These are phyloP conservation scores for Picochlorum sp. DNA, from an alignment of 139 green algal species.

Conservation along the genomic window DNA sequence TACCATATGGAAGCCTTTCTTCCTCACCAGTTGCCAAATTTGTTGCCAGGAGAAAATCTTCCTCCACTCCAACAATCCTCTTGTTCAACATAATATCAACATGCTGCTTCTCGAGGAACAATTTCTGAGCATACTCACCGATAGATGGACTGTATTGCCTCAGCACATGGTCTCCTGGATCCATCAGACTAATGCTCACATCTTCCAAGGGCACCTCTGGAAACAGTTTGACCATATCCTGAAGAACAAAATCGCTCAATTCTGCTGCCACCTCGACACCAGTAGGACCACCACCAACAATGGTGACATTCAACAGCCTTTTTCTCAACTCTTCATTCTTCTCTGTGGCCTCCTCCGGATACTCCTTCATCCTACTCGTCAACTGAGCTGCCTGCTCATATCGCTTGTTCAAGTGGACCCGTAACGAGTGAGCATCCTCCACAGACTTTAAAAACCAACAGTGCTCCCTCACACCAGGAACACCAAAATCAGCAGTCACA, in stretches of 20 bases:
- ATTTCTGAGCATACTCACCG: constrained; percentile 35
- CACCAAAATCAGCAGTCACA: constrained; percentile 80
- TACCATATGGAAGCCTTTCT: constrained; percentile 57
- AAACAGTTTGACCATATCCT: constrained; percentile 33
- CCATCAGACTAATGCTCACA: constrained; percentile 59
- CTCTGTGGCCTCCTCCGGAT: constrained; percentile 39
- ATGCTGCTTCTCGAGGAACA: constrained; percentile 56
- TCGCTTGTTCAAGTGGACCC: constrained; percentile 57
- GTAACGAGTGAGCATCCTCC: constrained; percentile 46
- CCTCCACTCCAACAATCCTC: constrained; percentile 16
- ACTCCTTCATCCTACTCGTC: too few relatives aligned
- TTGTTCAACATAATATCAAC: constrained; percentile 62
- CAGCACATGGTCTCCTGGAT: constrained; percentile 59
- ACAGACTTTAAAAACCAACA: constrained; percentile 63
- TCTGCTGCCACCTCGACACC: constrained; percentile 78
- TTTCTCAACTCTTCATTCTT: constrained; percentile 24
- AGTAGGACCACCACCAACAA: constrained; percentile 80
- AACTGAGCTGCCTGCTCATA: constrained; percentile 39
- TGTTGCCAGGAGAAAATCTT: constrained; percentile 58
- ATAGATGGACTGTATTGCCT: constrained; percentile 55
- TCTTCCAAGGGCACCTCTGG: constrained; percentile 19
- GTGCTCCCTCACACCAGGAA: constrained; percentile 72
- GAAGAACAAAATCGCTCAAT: constrained; percentile 30
- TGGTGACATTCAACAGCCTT: constrained; percentile 65
- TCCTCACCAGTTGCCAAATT: too few relatives aligned